Percentiles rank a stretch among this genome's conserved stretches.
Evolutionary conservation across 2,329 filamentous ascomycete genomes (phyloP).

Genomic region (Epichloe scottii): DNA sequence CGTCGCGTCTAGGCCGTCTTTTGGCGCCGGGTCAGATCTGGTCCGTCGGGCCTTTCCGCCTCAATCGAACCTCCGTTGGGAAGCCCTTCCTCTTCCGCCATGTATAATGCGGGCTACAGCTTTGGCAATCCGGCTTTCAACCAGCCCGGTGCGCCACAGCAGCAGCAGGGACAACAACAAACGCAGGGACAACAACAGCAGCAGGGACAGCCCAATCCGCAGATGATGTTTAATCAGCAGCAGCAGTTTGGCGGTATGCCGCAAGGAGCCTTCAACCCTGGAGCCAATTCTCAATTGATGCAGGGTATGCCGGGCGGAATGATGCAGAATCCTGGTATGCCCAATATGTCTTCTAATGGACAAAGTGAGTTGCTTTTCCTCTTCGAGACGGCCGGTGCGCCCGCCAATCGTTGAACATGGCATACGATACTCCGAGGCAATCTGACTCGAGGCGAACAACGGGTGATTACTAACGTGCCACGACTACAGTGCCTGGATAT

Average conservation of each 20-base stretch:
- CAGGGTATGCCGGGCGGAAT: slow-evolving; percentile 41
- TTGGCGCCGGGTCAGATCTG: not conserved
- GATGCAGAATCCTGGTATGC: slow-evolving; percentile 51
- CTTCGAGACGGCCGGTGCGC: not conserved
- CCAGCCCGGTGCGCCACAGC: slow-evolving; percentile 14
- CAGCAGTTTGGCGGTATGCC: slow-evolving; percentile 44
- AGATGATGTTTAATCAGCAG: slow-evolving; percentile 46
- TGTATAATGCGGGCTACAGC: slow-evolving; percentile 44
- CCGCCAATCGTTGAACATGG: not conserved
- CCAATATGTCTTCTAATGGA: slow-evolving; percentile 45
- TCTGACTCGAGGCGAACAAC: too few relatives aligned
- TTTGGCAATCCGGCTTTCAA: slow-evolving; percentile 39
- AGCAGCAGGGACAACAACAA: slow-evolving; percentile 31
- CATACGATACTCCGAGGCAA: too few relatives aligned
- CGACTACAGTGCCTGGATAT: slow-evolving; percentile 39
- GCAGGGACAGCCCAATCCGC: slow-evolving; percentile 30
- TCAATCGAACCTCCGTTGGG: not conserved
- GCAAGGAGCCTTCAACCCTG: slow-evolving; percentile 37
- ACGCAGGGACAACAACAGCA: slow-evolving; percentile 36
- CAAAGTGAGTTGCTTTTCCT: slow-evolving; percentile 37
- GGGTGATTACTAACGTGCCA: slow-evolving; percentile 6
- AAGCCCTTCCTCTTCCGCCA: slow-evolving; percentile 16
- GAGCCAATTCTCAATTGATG: slow-evolving; percentile 44
- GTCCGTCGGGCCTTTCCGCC: not conserved
- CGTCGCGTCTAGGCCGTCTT: not conserved